Conservation (phyloP, 305 asterid species). For the Fraxinus latifolia region DNA sequence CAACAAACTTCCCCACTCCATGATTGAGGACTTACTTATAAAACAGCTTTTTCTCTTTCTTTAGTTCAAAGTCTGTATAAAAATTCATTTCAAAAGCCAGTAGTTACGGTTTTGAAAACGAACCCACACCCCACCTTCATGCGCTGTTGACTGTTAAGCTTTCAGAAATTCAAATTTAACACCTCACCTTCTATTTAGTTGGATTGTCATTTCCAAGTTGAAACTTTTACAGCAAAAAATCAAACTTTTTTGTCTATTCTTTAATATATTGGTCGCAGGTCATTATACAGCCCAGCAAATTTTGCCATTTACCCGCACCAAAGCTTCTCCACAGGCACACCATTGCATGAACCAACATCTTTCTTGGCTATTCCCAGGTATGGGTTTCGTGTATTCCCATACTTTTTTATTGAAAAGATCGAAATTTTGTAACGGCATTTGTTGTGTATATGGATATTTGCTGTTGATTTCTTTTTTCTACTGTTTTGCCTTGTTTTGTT, state of each 20-base stretch:
- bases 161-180: conserved; percentile 29
- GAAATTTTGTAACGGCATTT: not conserved
- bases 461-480: not conserved
- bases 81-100: not conserved
- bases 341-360: not conserved
- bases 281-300: not conserved
- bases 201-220: conserved; percentile 41
- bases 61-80: not conserved
- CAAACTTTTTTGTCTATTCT: conserved; percentile 12
- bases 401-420: not conserved
- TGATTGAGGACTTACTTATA: not conserved
- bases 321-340: not conserved
- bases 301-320: not conserved
- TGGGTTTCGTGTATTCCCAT: not conserved
- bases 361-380: conserved; percentile 18
- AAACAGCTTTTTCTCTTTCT: not conserved
- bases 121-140: conserved; percentile 13
- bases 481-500: not conserved
- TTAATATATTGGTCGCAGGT: not conserved
- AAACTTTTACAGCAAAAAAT: conserved; percentile 13
- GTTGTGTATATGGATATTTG: not conserved
- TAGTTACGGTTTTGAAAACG: not conserved
- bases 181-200: conserved; percentile 39
- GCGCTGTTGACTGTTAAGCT: not conserved
- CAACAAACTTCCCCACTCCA: not conserved